phyloP scores from a whole-genome alignment of 495 filamentous ascomycete genomes.

The Penicillium flavigenum region DNA sequence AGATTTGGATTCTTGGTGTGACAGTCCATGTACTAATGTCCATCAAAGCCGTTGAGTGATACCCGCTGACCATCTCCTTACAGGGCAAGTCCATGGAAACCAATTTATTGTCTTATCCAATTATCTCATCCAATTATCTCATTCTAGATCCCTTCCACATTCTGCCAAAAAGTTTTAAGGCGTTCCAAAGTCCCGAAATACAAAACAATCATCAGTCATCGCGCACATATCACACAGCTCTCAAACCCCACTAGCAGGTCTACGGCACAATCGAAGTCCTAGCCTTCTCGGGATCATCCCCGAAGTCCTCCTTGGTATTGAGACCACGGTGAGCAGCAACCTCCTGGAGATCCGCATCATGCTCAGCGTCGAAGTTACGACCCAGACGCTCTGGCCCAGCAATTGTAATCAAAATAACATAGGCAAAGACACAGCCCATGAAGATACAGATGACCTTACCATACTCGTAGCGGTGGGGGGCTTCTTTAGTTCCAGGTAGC shows the following conservation, averaged over 20 bases:
- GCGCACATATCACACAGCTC: not conserved
- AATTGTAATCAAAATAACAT: conserved; percentile 72
- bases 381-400: conserved; percentile 75
- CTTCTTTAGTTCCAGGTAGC: conserved; percentile 53
- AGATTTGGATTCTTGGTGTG: conserved; percentile 18
- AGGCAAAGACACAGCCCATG: conserved; percentile 87
- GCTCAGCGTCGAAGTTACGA: conserved; percentile 61
- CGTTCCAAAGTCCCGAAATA: not conserved
- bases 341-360: conserved; percentile 64
- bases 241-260: not conserved
- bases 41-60: not conserved
- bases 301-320: not conserved
- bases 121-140: not conserved
- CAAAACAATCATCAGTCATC: not conserved
- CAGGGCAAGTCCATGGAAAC: not conserved
- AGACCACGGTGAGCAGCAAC: conserved; percentile 24
- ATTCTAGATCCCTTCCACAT: not conserved
- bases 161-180: not conserved
- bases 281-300: conserved; percentile 24
- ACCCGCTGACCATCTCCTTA: not conserved
- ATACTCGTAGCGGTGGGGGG: conserved; percentile 66
- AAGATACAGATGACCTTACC: conserved; percentile 92
- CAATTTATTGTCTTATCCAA: not conserved
- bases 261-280: not conserved
- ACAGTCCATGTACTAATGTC: not conserved